Conservation (phyloP, 73 alveolate genomes). For the Paramecium sonneborni region DNA sequence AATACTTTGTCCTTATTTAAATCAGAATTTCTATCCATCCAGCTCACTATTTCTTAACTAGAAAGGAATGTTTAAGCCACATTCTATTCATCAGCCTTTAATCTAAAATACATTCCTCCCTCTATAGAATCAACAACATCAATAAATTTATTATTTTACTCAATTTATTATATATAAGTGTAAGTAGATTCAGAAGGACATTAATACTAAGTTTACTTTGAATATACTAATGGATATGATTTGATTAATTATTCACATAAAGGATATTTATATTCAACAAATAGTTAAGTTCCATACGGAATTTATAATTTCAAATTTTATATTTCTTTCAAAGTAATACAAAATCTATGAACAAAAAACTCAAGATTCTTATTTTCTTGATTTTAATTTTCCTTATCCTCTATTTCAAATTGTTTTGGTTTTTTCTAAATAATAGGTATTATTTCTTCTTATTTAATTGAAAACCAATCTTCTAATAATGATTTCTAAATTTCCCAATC, state of each 20-base stretch:
- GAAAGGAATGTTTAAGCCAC: not conserved
- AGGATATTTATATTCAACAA: not conserved
- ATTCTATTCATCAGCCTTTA: not conserved
- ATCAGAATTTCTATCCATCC: not conserved
- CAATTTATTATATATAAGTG: not conserved
- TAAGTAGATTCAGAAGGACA: not conserved
- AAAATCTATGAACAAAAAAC: not conserved
- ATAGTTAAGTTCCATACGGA: not conserved
- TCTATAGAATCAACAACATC: slow-evolving; percentile 29
- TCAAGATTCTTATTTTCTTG: not conserved
- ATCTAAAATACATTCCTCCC: slow-evolving; percentile 14
- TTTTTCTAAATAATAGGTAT: not conserved
- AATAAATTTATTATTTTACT: not conserved
- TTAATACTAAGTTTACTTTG: not conserved
- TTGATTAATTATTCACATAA: slow-evolving; percentile 15
- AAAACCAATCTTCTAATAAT: not conserved
- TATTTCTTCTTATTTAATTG: not conserved
- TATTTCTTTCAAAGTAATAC: slow-evolving; percentile 4
- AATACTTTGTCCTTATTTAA: not conserved
- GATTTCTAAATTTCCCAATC: not conserved
- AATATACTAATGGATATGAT: slow-evolving; percentile 10
- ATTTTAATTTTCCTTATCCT: not conserved
- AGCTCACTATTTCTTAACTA: slow-evolving; percentile 1
- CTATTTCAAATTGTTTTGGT: not conserved
- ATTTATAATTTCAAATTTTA: not conserved